Base-by-base conservation (phyloP, 2,329 filamentous ascomycete genomes). In the Penicillium polonicum region DNA sequence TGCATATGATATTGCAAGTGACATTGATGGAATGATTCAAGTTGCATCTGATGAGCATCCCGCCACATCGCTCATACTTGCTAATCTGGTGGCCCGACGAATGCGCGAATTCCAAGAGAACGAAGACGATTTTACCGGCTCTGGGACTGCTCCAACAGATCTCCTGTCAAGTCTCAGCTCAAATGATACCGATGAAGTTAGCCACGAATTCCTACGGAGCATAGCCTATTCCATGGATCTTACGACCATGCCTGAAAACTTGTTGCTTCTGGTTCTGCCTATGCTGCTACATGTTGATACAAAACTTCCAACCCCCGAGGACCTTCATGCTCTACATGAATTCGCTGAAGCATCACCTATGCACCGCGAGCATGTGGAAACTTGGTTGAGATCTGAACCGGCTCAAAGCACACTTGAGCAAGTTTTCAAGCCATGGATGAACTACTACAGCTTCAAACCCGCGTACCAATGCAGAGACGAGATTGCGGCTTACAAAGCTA, bases 221-320 rank as follows among this genome's bases (percentile, higher is more conserved):
- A 45, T 35, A 33, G 50, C 50, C 15, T 21, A 23, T 42, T 44
- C 39, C 4, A 44, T 52, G 29, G 52, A 54, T 29, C 52, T 54
- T 38, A 41, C 19, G 25, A 48, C 43, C 12, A 54, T 54, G 52
- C 35, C 52, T 12, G 19, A 54, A 2, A 21, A 48, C 15, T 13
- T 54, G 35, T n/a, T 54, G 13, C 4, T 33, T 8, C 25, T 54
- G 9, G 43, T 48, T n/a, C 35, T 54, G 13, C 35, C 35, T 9
- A 36, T 54, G n/a, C 27, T 54, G 21, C 43, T 48, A 2, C 42
- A 54, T 29, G n/a, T 48, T 29, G 43, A 48, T 31, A 48, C 52
- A 9, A 27, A 41, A 6, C 25, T 38, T 21, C 52, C 52, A 5
- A 54, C 10, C 2, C 35, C 43, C 6, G 36, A 31, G 15, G 52